Conservation (phyloP, 805 yeast genomes). For the Saccharomycopsis fermentans region DNA sequence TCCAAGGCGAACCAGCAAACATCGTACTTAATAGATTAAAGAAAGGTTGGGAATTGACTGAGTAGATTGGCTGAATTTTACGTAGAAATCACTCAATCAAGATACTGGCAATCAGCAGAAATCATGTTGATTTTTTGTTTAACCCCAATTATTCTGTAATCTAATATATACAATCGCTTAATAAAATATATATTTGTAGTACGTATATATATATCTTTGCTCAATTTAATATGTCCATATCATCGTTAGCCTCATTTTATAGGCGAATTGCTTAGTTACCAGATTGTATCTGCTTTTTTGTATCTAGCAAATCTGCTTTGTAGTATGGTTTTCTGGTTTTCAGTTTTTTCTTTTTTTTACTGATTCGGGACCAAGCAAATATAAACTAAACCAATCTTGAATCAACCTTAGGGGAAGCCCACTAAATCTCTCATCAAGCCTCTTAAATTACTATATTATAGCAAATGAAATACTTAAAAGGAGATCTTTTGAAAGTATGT, state of each 20-base stretch:
- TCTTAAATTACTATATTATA: no score
- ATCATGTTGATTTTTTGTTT: no score
- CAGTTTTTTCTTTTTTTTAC: background rate
- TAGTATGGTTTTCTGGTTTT: background rate
- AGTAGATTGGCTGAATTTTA: no score
- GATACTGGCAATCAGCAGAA: background rate
- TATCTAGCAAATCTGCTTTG: no score
- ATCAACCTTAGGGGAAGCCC: no score
- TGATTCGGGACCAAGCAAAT: background rate
- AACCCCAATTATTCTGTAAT: background rate
- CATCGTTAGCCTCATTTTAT: no score
- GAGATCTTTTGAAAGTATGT: conserved; percentile 42
- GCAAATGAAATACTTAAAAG: conserved; percentile 37
- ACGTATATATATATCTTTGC: background rate
- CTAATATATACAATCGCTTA: background rate
- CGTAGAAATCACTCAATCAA: no score
- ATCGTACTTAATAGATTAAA: conserved; percentile 9
- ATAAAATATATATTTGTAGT: background rate
- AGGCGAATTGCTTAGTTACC: no score
- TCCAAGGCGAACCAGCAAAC: conserved; percentile 6
- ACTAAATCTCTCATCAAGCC: no score
- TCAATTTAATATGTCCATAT: no score
- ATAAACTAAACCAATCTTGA: no score
- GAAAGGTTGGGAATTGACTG: conserved; percentile 13
- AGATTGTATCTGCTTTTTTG: no score